Conservation (phyloP, 192 early-diverging fungal genomes). For the Coemansia sp. region DNA sequence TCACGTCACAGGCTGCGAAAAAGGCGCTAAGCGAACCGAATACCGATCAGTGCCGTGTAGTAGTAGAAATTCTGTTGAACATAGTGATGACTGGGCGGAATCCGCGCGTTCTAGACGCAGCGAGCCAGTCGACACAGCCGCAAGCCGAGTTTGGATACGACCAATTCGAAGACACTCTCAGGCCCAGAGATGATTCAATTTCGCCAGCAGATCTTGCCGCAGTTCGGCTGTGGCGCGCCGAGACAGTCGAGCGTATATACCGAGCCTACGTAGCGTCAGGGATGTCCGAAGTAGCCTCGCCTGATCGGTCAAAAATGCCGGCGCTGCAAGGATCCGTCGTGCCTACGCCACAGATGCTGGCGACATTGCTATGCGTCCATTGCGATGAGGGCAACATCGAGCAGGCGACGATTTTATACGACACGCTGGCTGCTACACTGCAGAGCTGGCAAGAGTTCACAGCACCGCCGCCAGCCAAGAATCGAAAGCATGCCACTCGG, state of each 20-base stretch:
- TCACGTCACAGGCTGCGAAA: neutral
- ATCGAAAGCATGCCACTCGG: neutral
- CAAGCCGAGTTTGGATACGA: conserved; percentile 17
- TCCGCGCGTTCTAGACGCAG: conserved; percentile 9
- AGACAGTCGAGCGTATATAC: conserved; percentile 42
- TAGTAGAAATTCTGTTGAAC: conserved; percentile 18
- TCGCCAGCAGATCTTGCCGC: neutral
- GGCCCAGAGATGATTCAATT: neutral
- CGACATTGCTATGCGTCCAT: conserved; percentile 18
- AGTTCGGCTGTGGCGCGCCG: conserved; percentile 25
- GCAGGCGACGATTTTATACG: conserved; percentile 34
- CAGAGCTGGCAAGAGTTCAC: neutral
- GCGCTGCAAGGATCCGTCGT: conserved; percentile 39
- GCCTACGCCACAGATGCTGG: conserved; percentile 26
- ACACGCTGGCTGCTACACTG: conserved; percentile 20
- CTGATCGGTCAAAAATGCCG: conserved; percentile 15
- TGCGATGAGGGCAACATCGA: conserved; percentile 26
- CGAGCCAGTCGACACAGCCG: neutral
- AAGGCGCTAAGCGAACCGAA: conserved; percentile 8
- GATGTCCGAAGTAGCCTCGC: conserved; percentile 35
- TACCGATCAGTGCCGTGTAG: neutral
- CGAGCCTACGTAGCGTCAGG: conserved; percentile 33
- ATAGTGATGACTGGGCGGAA: conserved; percentile 24
- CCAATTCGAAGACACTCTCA: conserved; percentile 25
- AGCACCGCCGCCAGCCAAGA: neutral